Evolutionary conservation across 108 stramenopile species (phyloP), one percentile per base, ranked within the genome.

Genomic region (Cyclotella sp.): DNA sequence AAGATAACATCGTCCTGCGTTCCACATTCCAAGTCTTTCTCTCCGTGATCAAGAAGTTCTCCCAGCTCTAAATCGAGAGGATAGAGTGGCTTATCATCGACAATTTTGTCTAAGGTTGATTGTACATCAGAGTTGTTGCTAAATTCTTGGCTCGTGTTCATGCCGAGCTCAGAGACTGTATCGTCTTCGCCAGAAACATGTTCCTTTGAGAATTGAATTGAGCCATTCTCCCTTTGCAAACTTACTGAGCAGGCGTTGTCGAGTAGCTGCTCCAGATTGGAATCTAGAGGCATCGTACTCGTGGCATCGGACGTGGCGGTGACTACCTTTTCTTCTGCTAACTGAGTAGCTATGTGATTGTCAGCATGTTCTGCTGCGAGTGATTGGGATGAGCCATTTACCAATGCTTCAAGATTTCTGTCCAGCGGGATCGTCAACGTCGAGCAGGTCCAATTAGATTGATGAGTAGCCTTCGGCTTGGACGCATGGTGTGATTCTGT

Each of bases 101-200:
- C 61, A 6, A 55, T 54, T 26, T 43, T 47, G 43, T 66, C 46
- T 30, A 68, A 61, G 8, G 46, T 68, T 24, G 30, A 45, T 42
- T 47, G 57, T 8, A 58, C 55, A 30, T 66, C 55, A 19, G 53
- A 67, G 42, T 43, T 68, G 29, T 58, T 74, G 46, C 68, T 65
- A 34, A 75, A 27, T 47, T 74, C 73, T 29, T 81, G 67, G 42
- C 80, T 81, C 27, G 80, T 81, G 24, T 54, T 68, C 80, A 81
- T 81, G 18, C 73, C 80, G 13, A 81, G 69, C 49, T 81, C 80
- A 26, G 73, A 75, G 47, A 81, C 69, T 5, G 80, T 75, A 54
- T 81, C 73, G 49, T 81, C 80, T 12, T 69, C 65, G 24, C 70
- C 53, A 41, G 70, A 67, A 15, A 75, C 12, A 28, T 64, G 60